Evolutionary conservation across 257 asterid species (phyloP).

Genomic region (Cruciata laevipes): DNA sequence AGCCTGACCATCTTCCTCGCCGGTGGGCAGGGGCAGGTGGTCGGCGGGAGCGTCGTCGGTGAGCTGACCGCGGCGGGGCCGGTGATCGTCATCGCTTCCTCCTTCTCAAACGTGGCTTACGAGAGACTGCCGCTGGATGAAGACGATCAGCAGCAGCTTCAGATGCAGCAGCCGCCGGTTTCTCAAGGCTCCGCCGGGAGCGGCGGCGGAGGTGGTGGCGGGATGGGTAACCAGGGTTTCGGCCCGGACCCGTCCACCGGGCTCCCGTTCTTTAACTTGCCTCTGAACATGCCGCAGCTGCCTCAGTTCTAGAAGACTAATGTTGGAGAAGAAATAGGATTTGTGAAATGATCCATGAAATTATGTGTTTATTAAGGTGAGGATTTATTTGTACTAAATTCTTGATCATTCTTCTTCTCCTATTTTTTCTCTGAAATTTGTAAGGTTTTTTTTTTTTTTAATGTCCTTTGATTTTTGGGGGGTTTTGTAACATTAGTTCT

Average conservation of each 20-base stretch:
- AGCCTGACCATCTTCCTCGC: slow-evolving; percentile 45
- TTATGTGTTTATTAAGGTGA: slow-evolving; percentile 16
- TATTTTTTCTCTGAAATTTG: neutral
- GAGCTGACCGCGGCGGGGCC: slow-evolving; percentile 50
- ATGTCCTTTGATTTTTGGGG: neutral
- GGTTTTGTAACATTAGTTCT: slow-evolving; percentile 17
- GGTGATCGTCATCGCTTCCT: slow-evolving; percentile 44
- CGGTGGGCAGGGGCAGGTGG: slow-evolving; percentile 59
- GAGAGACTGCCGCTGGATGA: slow-evolving; percentile 53
- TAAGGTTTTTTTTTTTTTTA: neutral
- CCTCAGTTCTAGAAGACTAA: slow-evolving; percentile 26
- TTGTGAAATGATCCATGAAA: slow-evolving; percentile 10
- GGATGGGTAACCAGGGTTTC: neutral
- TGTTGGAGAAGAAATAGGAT: slow-evolving; percentile 14
- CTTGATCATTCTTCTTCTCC: slow-evolving; percentile 15
- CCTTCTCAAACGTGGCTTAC: slow-evolving; percentile 55
- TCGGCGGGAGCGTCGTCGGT: slow-evolving; percentile 60
- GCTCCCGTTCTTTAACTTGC: slow-evolving; percentile 70
- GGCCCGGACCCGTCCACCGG: slow-evolving; percentile 56
- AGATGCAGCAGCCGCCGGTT: slow-evolving; percentile 32
- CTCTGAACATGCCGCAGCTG: slow-evolving; percentile 53
- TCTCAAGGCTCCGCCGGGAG: slow-evolving; percentile 29
- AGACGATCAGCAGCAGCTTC: slow-evolving; percentile 21
- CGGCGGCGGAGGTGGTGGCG: slow-evolving; percentile 19
- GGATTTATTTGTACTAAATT: slow-evolving; percentile 6